Conservation (phyloP, 805 yeast genomes). For the Pachysolen tannophilus region DNA sequence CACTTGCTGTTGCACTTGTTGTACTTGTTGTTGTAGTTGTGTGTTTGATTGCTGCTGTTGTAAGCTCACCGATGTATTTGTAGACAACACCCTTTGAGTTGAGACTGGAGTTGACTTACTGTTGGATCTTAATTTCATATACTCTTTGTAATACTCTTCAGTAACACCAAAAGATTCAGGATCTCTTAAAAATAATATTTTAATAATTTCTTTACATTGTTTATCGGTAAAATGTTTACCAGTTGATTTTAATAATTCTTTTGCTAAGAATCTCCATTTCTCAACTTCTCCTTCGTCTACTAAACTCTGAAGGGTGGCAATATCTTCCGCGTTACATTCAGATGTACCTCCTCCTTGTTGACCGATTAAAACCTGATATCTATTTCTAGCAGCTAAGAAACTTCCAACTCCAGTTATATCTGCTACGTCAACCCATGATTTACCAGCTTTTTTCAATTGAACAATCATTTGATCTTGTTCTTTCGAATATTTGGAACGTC, state of each 20-base stretch:
- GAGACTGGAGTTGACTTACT: no score
- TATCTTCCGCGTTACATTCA: conserved; percentile 54
- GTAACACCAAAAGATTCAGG: conserved; percentile 53
- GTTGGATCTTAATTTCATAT: no score
- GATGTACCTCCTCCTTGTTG: conserved; percentile 73
- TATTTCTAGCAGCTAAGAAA: conserved; percentile 64
- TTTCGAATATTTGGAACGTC: conserved; percentile 61
- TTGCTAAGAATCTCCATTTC: conserved; percentile 59
- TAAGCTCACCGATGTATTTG: no score
- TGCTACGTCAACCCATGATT: conserved; percentile 70
- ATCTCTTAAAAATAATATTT: conserved; percentile 43
- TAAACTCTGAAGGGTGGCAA: conserved; percentile 37
- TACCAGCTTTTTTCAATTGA: conserved; percentile 51
- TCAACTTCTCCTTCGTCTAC: conserved; percentile 65
- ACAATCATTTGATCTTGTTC: conserved; percentile 65
- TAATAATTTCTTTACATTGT: conserved; percentile 48
- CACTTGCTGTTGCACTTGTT: neutral
- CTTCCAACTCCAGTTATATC: conserved; percentile 54
- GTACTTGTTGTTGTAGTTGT: neutral
- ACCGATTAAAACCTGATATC: conserved; percentile 76
- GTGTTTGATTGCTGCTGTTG: neutral
- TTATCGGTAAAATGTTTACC: conserved; percentile 42
- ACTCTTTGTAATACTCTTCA: conserved; percentile 34
- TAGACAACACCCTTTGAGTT: no score
- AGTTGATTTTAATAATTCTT: conserved; percentile 48